A percentile compares a stretch with the other conserved stretches of the same genome.
These are phyloP conservation scores for Melanogaster broomeanus DNA, from an alignment of 768 basidiomycete genomes.

Conservation along the genomic window DNA sequence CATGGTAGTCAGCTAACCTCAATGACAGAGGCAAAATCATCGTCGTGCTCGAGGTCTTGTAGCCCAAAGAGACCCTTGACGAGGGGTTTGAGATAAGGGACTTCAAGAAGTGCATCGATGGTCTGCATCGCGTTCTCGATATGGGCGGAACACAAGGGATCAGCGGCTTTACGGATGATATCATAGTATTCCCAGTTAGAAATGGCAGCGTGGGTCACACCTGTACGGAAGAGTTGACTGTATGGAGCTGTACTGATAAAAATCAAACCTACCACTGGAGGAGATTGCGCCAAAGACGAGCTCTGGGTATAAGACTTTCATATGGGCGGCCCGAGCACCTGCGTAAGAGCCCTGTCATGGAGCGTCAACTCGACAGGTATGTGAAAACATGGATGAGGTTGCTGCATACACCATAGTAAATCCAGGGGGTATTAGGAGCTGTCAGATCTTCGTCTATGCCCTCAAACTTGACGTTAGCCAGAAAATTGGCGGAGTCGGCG, in stretches of 20 bases:
- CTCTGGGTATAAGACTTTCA: slow-evolving; percentile 84
- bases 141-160: slow-evolving; percentile 59
- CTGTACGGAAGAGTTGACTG: slow-evolving; percentile 36
- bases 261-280: slow-evolving; percentile 61
- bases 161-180: slow-evolving; percentile 69
- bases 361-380: not conserved
- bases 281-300: slow-evolving; percentile 91
- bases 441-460: slow-evolving; percentile 73
- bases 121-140: slow-evolving; percentile 56
- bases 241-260: not conserved
- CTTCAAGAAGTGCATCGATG: slow-evolving; percentile 62
- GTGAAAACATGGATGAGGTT: not conserved
- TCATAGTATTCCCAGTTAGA: slow-evolving; percentile 90
- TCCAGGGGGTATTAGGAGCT: slow-evolving; percentile 78
- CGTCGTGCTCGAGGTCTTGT: slow-evolving; percentile 62
- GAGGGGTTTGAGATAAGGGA: slow-evolving; percentile 44
- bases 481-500: slow-evolving; percentile 91
- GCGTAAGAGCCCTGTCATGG: slow-evolving; percentile 77
- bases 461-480: slow-evolving; percentile 73
- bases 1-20: slow-evolving; percentile 41
- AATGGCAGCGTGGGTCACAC: slow-evolving; percentile 82
- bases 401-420: slow-evolving; percentile 82
- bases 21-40: slow-evolving; percentile 75
- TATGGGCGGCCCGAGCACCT: slow-evolving; percentile 91
- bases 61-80: slow-evolving; percentile 83